These are phyloP conservation scores for Colletotrichum limetticola DNA, from an alignment of 2,329 filamentous ascomycete species.

Conservation along the genomic window DNA sequence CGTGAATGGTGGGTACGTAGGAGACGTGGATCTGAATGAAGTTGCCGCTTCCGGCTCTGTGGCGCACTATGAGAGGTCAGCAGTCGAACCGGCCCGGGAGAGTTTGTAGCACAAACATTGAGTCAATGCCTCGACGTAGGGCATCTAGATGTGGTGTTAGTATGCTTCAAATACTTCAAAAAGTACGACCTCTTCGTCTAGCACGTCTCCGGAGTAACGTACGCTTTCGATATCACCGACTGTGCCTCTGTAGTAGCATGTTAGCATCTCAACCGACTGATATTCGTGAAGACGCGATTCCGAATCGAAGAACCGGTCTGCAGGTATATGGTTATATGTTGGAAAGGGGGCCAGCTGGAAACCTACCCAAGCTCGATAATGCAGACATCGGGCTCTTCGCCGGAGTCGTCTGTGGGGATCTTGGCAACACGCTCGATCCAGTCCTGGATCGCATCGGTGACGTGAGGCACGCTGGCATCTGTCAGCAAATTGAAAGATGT, in stretches of 20 bases:
- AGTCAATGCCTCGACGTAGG: constrained; percentile 87
- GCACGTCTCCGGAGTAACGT: not conserved
- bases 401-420: constrained; percentile 87
- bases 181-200: not conserved
- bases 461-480: constrained; percentile 75
- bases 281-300: not conserved
- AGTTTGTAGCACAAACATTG: constrained; percentile 56
- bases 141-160: constrained; percentile 55
- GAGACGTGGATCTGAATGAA: constrained; percentile 92
- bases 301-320: not conserved
- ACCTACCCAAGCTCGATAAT: constrained; percentile 70
- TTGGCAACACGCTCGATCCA: constrained; percentile 90
- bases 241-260: constrained; percentile 38
- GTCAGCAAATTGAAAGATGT: not conserved
- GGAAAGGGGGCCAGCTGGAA: not conserved
- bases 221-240: constrained; percentile 81
- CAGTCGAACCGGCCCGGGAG: not conserved
- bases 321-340: too few relatives aligned
- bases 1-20: constrained; percentile 77
- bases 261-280: not conserved
- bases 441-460: constrained; percentile 91
- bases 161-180: not conserved
- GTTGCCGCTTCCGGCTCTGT: constrained; percentile 79
- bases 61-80: constrained; percentile 57
- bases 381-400: constrained; percentile 88